phyloP scores from a whole-genome alignment of 805 yeast species.

The Candida insectalens region DNA sequence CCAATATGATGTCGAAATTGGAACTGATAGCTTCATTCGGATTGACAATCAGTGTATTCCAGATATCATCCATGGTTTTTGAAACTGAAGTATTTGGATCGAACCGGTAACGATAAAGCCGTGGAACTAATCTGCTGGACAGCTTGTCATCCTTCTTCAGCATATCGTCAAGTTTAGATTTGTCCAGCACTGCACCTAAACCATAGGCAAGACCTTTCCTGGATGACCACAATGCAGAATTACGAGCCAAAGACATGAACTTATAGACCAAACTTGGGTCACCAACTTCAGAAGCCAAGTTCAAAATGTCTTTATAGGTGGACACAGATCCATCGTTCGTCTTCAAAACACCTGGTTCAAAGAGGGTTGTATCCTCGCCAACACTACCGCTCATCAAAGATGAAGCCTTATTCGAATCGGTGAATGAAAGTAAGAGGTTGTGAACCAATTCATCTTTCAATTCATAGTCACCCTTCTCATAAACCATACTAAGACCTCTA shows the following conservation, averaged over 20 bases:
- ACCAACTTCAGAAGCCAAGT: slow-evolving; percentile 87
- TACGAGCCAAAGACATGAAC: slow-evolving; percentile 86
- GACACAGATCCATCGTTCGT: slow-evolving; percentile 83
- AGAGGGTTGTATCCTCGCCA: slow-evolving; percentile 71
- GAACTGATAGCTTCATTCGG: slow-evolving; percentile 41
- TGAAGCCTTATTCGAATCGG: slow-evolving; percentile 46
- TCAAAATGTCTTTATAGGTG: slow-evolving; percentile 84
- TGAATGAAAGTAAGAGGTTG: slow-evolving; percentile 65
- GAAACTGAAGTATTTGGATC: slow-evolving; percentile 77
- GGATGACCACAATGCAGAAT: slow-evolving; percentile 85
- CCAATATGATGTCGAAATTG: slow-evolving; percentile 49
- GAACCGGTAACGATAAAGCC: slow-evolving; percentile 71
- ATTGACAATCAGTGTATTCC: slow-evolving; percentile 60
- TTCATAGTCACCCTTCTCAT: slow-evolving; percentile 63
- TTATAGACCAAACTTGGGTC: slow-evolving; percentile 91
- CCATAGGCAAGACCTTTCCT: slow-evolving; percentile 94
- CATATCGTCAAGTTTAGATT: slow-evolving; percentile 59
- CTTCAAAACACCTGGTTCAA: slow-evolving; percentile 71
- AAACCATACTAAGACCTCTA: slow-evolving; percentile 73
- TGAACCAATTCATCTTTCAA: slow-evolving; percentile 66
- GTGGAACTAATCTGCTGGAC: slow-evolving; percentile 62
- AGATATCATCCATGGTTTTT: slow-evolving; percentile 78
- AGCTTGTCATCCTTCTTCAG: slow-evolving; percentile 43
- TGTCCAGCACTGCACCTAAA: slow-evolving; percentile 73
- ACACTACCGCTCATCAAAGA: slow-evolving; percentile 54